Percentiles rank a stretch among this genome's conserved stretches.
These are phyloP conservation scores for Dictyostelium intermedium DNA, from an alignment of 78 protist species.

Conservation along the genomic window DNA sequence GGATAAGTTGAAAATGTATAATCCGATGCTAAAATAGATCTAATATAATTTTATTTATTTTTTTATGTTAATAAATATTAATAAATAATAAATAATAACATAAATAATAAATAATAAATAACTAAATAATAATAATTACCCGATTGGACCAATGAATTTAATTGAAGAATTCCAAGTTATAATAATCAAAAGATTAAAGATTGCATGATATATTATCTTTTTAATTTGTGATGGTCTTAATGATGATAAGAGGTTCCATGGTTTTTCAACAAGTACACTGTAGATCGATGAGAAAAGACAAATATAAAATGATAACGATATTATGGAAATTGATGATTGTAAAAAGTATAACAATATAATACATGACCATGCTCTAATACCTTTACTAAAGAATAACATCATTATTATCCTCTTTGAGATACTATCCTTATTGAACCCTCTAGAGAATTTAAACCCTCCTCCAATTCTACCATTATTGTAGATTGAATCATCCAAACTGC, in stretches of 20 bases:
- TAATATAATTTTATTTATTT: no score
- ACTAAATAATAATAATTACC: constrained; percentile 16
- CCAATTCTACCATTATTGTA: background rate
- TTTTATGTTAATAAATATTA: background rate
- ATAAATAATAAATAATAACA: background rate
- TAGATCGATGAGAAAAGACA: background rate
- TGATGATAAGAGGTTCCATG: constrained; percentile 14
- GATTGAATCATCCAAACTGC: background rate
- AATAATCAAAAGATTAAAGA: constrained; percentile 4
- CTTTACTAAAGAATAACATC: constrained; percentile 41
- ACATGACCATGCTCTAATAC: constrained; percentile 33
- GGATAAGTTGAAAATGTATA: constrained; percentile 70
- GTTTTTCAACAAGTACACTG: constrained; percentile 7
- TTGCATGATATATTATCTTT: background rate
- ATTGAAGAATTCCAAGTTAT: constrained; percentile 40
- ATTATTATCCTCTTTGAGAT: background rate
- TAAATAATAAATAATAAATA: background rate
- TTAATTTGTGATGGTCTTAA: constrained; percentile 4
- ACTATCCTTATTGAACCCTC: background rate
- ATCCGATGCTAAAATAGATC: constrained; percentile 48
- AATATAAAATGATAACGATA: background rate
- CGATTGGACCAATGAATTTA: constrained; percentile 71
- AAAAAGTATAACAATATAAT: constrained; percentile 3
- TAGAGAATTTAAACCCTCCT: background rate
- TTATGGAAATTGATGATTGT: background rate